Base-by-base conservation (phyloP, 495 filamentous ascomycete genomes). In the Talaromyces ruber region DNA sequence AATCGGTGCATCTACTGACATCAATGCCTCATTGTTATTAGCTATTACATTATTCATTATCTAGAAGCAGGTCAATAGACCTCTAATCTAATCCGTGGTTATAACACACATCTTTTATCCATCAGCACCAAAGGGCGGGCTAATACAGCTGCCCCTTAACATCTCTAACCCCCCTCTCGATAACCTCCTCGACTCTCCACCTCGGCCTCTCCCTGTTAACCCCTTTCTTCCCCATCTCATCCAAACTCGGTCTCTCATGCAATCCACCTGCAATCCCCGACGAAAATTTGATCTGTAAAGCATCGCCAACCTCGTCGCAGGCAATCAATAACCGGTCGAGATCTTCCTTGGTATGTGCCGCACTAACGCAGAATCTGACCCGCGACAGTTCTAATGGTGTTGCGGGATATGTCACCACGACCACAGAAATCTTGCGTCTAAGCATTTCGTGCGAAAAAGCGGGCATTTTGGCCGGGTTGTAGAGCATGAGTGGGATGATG, bases 391-490 rank as follows among this genome's bases (percentile, higher is more conserved):
- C 90, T 34, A 96, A 82, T 1, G 92, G 92, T 18, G 92, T 96
- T 28, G 92, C 92, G 3, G 92, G 92, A 70, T 96, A 96, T 30
- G 92, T 91, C 56, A 96, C 92, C 12, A 96, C 86, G 24, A 96
- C 92, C 55, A 96, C 90, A n/a, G 91, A 90, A 62, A 96, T 95
- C 72, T 93, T 94, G 67, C 92, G 89, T 66, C 84, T 84, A 26
- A 96, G 83, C 92, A 96, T 96, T 70, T 95, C 91, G 70, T 92
- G 91, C 47, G 89, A 92, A 74, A 96, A 96, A 37, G 91, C 91
- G 6, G 91, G 85, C 74, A 96, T 92, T 75, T 96, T 96, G 63
- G 86, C 92, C 12, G 92, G 91, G 72, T 93, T 88, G 76, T 94
- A 96, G 32, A 96, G 81, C 66, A 94, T 77, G 63, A 96, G 63